A percentile compares a stretch with the other conserved stretches of the same genome.
Conservation (phyloP, 768 basidiomycete genomes). For the Tylopilus rubrobrunneus region DNA sequence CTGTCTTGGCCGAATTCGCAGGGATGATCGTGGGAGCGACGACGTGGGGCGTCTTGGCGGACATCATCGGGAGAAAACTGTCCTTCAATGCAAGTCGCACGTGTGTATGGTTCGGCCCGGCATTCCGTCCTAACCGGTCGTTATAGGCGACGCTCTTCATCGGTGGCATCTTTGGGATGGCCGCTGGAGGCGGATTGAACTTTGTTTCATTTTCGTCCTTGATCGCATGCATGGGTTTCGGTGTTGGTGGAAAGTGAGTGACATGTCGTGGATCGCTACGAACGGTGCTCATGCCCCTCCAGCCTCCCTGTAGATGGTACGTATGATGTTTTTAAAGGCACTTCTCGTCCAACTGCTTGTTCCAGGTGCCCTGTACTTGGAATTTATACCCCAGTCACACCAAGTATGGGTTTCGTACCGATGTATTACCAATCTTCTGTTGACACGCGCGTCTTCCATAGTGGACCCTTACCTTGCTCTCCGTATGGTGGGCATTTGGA, state of each 20-base stretch:
- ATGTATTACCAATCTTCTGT: neutral
- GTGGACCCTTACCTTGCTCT: slow-evolving; percentile 54
- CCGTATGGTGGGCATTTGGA: slow-evolving; percentile 52
- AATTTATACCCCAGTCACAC: slow-evolving; percentile 41
- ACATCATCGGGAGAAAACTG: slow-evolving; percentile 43
- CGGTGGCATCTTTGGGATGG: slow-evolving; percentile 47
- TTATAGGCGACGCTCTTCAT: slow-evolving; percentile 33
- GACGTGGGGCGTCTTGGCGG: slow-evolving; percentile 47
- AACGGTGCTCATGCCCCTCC: slow-evolving; percentile 10
- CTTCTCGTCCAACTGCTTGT: neutral
- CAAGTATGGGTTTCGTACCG: slow-evolving; percentile 23
- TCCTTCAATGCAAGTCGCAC: slow-evolving; percentile 37
- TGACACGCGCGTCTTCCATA: slow-evolving; percentile 14
- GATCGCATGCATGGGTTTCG: slow-evolving; percentile 46
- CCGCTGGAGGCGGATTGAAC: slow-evolving; percentile 43
- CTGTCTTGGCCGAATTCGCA: slow-evolving; percentile 44
- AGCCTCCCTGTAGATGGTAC: slow-evolving; percentile 47
- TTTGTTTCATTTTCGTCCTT: slow-evolving; percentile 45
- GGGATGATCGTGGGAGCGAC: slow-evolving; percentile 49
- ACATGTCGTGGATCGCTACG: slow-evolving; percentile 13
- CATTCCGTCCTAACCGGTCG: neutral
- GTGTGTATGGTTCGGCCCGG: neutral
- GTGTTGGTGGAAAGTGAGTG: slow-evolving; percentile 49
- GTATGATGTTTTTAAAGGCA: slow-evolving; percentile 2
- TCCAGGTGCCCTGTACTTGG: slow-evolving; percentile 42